Conservation (phyloP, 2,329 filamentous ascomycete genomes). For the Microascus cirrosus region DNA sequence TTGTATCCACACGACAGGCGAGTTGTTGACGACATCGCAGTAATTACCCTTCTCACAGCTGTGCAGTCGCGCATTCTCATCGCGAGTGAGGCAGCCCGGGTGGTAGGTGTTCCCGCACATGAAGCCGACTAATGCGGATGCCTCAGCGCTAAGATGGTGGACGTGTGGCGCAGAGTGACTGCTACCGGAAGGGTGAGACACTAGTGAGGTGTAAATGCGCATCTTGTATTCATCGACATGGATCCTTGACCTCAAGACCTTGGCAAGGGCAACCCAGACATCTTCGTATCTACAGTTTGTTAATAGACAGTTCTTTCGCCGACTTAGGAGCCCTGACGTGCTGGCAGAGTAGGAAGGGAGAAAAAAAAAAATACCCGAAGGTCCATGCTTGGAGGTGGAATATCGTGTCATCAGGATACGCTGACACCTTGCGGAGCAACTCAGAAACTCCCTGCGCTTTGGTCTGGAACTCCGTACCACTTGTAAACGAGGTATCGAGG, state of each 20-base stretch:
- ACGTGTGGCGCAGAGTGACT: neutral
- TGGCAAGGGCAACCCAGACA: slow-evolving; percentile 74
- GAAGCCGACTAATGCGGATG: slow-evolving; percentile 60
- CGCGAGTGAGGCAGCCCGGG: slow-evolving; percentile 59
- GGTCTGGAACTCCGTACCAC: slow-evolving; percentile 35
- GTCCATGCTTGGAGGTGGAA: slow-evolving; percentile 90
- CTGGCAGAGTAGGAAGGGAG: neutral
- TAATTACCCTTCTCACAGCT: slow-evolving; percentile 70
- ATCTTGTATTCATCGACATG: slow-evolving; percentile 79
- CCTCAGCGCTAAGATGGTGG: slow-evolving; percentile 44
- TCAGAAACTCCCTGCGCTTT: slow-evolving; percentile 69
- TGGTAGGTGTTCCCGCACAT: slow-evolving; percentile 60
- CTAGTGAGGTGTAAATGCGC: slow-evolving; percentile 57
- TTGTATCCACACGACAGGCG: slow-evolving; percentile 59
- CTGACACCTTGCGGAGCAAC: slow-evolving; percentile 54
- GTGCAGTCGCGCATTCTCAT: slow-evolving; percentile 58
- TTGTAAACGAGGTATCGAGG: slow-evolving; percentile 70
- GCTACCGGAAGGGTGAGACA: slow-evolving; percentile 17
- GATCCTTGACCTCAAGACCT: slow-evolving; percentile 56
- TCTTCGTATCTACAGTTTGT: slow-evolving; percentile 60
- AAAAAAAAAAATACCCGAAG: slow-evolving; percentile 29
- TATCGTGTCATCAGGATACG: slow-evolving; percentile 61
- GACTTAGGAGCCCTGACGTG: neutral
- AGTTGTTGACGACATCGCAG: slow-evolving; percentile 36
- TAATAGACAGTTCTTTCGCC: neutral